A percentile compares a stretch with the other conserved stretches of the same genome.
phyloP scores from a whole-genome alignment of 208 protist species.

The Acanthamoeba divionensis region DNA sequence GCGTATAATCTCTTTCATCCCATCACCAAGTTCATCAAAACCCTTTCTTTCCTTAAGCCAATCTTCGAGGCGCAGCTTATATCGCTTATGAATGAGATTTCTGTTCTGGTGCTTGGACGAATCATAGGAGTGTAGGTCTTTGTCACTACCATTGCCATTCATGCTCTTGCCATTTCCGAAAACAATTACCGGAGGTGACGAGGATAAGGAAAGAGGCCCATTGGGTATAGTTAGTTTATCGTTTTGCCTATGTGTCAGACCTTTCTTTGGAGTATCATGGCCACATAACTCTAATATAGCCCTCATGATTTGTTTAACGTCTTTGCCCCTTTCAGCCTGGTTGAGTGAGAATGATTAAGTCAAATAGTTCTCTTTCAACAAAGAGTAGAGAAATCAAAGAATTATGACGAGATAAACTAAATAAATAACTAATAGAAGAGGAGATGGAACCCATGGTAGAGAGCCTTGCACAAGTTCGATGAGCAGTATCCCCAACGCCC shows the following conservation, averaged over 20 bases:
- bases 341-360: too few relatives aligned
- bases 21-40: not conserved
- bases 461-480: not conserved
- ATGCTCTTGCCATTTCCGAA: conserved; percentile 22
- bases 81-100: not conserved
- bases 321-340: not conserved
- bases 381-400: too few relatives aligned
- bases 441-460: not conserved
- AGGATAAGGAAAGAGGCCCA: not conserved
- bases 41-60: conserved; percentile 32
- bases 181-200: not conserved
- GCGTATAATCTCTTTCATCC: conserved; percentile 27
- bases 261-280: too few relatives aligned
- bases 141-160: too few relatives aligned
- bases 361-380: too few relatives aligned
- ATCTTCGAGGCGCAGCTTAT: conserved; percentile 30
- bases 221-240: too few relatives aligned
- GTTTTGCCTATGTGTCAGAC: too few relatives aligned
- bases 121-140: conserved; percentile 26
- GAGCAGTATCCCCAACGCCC: conserved; percentile 44
- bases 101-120: conserved; percentile 22
- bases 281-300: conserved; percentile 10
- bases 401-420: too few relatives aligned
- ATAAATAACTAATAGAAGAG: not conserved
- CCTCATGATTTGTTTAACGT: not conserved